Evolutionary conservation across 768 basidiomycete species (phyloP), one percentile per base, ranked within the genome.

Genomic region (Sutorius australiensis): DNA sequence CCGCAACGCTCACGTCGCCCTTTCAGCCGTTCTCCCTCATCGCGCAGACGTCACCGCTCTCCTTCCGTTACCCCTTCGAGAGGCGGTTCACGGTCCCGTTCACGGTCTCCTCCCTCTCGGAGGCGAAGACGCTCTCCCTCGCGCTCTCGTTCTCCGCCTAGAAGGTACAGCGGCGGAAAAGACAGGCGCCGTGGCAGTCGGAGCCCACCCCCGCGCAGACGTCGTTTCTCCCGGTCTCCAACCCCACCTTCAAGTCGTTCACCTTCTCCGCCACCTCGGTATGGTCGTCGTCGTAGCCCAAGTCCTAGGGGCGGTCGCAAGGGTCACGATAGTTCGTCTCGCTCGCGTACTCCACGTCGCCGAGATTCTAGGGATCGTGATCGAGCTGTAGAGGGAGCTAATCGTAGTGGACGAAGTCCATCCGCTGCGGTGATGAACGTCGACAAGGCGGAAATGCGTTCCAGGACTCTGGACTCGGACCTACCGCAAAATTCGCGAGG

Each of bases 231-330:
- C 62, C 66, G 79, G 64, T 67, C 82, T 10, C 75, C 72, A 14
- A 79, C 83, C 1, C 71, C 71, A 6, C 75, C 81, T 2, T 82
- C 80, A 7, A 74, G 74, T 41, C 73, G 75, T 36, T 73, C 72
- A 7, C 65, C 55, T 28, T 60, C 71, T 0, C 59, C 58, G 13
- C 66, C 59, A 9, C 55, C 68, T 33, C 78, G 73, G 11, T 76
- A 75, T 53, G 63, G 66, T 40, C 71, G 80, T 39, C 76, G 79
- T 39, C 74, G 79, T 17, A 80, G 79, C 55, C 67, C 66, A 5
- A 78, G 72, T 55, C 71, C 63, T 53, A 64, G 73, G 61, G 43
- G 54, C 6, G 56, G 54, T 41, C 58, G 67, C 61, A 63, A 70
- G 61, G 48, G 63, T 8, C 60, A 57, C 19, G 50, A 60, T 13